Evolutionary conservation across 441 rosid species (phyloP), one percentile per base, ranked within the genome.

Genomic region (Cnidoscolus chayamansa): DNA sequence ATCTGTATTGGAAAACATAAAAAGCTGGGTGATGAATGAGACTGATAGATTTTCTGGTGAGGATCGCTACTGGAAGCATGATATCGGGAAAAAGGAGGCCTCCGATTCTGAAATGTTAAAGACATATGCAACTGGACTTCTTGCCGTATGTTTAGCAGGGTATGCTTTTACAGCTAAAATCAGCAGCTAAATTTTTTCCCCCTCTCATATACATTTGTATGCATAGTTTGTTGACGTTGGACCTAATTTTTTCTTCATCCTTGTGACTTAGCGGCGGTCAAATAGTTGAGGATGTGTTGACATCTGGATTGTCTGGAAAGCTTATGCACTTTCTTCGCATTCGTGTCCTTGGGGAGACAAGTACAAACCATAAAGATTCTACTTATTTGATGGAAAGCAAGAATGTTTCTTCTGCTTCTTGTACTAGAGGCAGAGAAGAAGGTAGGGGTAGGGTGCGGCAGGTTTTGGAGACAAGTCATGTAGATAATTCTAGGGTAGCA

Each of bases 281-380:
- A 80, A 79, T 91, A 72, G 92, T 93, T 77, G 99, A 96, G 82
- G 97, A 93, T 79, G 98, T 89, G 65, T 80, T 93, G 88, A 86
- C 91, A 48, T 93, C 97, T 80, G 98, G 97, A 71, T 82, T 93
- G 87, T 84, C 96, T 63, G 87, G 90, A 16, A 96, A 90, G 85
- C 97, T 96, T 78, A 93, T 96, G 97, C 97, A 81, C 75, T 93
- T 88, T 88, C 98, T 93, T 77, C 97, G 97, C 32, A 66, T 91
- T 19, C 88, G 96, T 60, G 91, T 96, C 75, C 86, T 93, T 71
- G 98, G 96, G 72, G 99, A 96, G 84, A 66, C 81, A 9, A 78
- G 83, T 75, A 71, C 83, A 56, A 84, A 81, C 76, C 97, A 86
- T 75, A 93, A 85, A 83, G 99, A 95, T 74, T 74, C 82, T 71